phyloP scores from a whole-genome alignment of 768 basidiomycete genomes.

The Boletus rufocinnamomeus region DNA sequence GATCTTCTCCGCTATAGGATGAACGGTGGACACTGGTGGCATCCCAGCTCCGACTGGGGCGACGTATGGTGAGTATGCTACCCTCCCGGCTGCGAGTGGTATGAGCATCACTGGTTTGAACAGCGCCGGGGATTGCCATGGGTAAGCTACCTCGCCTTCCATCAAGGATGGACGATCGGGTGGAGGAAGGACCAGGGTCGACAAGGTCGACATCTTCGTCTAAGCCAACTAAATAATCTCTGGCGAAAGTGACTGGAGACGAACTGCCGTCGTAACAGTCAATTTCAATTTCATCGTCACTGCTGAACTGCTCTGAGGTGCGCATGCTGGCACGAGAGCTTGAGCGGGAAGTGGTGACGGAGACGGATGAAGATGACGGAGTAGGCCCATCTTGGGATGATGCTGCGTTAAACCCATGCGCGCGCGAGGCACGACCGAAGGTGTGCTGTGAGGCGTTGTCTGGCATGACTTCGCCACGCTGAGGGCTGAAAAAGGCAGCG shows the following conservation, averaged over 20 bases:
- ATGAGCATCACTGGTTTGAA: conserved; percentile 21
- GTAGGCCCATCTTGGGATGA: conserved; percentile 29
- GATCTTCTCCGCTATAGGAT: conserved; percentile 24
- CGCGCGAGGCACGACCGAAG: conserved; percentile 46
- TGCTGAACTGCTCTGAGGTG: conserved; percentile 43
- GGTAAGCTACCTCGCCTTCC: conserved; percentile 58
- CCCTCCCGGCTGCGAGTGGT: conserved; percentile 53
- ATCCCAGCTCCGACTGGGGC: conserved; percentile 62
- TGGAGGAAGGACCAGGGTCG: conserved; percentile 28
- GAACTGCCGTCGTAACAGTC: conserved; percentile 40
- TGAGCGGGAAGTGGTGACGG: conserved; percentile 40
- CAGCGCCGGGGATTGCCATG: conserved; percentile 54
- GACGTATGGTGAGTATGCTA: conserved; percentile 57
- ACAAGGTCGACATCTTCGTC: conserved; percentile 33
- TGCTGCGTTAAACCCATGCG: conserved; percentile 24
- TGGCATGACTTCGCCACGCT: conserved; percentile 29
- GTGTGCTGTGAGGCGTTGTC: conserved; percentile 53
- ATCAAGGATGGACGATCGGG: conserved; percentile 22
- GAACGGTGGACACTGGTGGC: conserved; percentile 36
- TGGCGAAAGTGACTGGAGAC: conserved; percentile 41
- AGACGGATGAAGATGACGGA: conserved; percentile 47
- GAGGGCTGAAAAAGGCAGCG: conserved; percentile 21
- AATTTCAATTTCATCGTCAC: conserved; percentile 50
- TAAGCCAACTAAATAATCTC: conserved; percentile 42
- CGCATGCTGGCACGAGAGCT: conserved; percentile 37